Evolutionary conservation across 345 rosid species (phyloP).

Genomic region (Syzygium grande): DNA sequence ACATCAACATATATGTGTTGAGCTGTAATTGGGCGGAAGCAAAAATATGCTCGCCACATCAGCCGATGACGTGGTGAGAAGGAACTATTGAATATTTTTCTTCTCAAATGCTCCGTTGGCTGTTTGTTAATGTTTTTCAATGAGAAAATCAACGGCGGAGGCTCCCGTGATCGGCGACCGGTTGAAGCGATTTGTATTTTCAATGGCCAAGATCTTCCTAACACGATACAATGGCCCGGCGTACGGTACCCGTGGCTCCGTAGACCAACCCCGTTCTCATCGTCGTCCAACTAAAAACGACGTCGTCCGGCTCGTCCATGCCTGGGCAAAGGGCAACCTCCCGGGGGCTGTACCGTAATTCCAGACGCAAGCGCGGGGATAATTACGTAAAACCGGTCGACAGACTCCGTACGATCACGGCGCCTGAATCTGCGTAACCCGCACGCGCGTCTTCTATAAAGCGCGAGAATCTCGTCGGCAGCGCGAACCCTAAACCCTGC

Average conservation of each 20-base stretch:
- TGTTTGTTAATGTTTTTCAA: too few species aligned
- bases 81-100: too few species aligned
- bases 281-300: neutral
- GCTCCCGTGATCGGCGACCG: too few species aligned
- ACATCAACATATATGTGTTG: too few species aligned
- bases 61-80: too few species aligned
- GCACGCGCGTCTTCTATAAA: neutral
- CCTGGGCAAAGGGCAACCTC: neutral
- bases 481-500: neutral
- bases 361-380: neutral
- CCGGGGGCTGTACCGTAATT: neutral
- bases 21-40: too few species aligned
- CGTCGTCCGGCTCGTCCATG: neutral
- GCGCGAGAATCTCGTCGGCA: neutral
- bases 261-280: too few species aligned
- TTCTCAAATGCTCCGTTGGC: too few species aligned
- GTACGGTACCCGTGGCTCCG: too few species aligned
- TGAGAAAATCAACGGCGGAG: too few species aligned
- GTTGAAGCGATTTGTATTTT: too few species aligned
- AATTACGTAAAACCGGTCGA: neutral
- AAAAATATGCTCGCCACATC: too few species aligned
- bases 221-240: neutral
- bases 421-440: neutral
- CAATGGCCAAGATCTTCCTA: neutral
- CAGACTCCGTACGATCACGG: neutral